Percentiles rank a stretch among this genome's conserved stretches.
Conservation (phyloP, 1,284 basidiomycete species). For the Tausonia pullulans region DNA sequence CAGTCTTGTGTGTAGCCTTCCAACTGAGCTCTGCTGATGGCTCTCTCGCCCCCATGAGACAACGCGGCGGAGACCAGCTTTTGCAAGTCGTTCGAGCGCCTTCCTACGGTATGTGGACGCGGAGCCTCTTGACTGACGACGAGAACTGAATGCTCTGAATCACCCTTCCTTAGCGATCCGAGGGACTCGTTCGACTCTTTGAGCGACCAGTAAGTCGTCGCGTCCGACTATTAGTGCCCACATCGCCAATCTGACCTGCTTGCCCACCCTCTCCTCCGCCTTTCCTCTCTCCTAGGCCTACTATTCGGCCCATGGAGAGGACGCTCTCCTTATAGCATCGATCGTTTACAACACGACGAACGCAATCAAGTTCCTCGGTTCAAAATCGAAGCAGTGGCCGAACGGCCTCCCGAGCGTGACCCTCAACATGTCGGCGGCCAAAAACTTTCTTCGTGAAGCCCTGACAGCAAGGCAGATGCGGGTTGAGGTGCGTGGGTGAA, state of each 20-base stretch:
- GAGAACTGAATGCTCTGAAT: not conserved
- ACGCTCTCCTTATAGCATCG: constrained; percentile 77
- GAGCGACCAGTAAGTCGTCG: constrained; percentile 43
- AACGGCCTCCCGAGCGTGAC: constrained; percentile 58
- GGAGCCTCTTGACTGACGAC: not conserved
- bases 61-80: constrained; percentile 61
- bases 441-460: constrained; percentile 76
- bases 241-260: not conserved
- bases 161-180: constrained; percentile 27
- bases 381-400: constrained; percentile 23
- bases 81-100: constrained; percentile 55
- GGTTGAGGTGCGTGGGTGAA: constrained; percentile 66
- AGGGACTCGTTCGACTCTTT: constrained; percentile 66
- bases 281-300: constrained; percentile 47
- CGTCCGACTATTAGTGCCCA: no score
- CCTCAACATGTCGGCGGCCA: constrained; percentile 69
- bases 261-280: not conserved
- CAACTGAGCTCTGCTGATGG: not conserved
- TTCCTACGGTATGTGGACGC: constrained; percentile 39
- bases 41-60: constrained; percentile 29
- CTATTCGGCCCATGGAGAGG: constrained; percentile 78
- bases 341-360: constrained; percentile 76
- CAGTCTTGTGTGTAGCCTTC: not conserved
- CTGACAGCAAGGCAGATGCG: constrained; percentile 81
- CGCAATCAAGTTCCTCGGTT: constrained; percentile 72